Percentiles rank a stretch among this genome's conserved stretches.
Evolutionary conservation across 2,329 filamentous ascomycete genomes (phyloP).

Genomic region (Fusarium beomiforme): DNA sequence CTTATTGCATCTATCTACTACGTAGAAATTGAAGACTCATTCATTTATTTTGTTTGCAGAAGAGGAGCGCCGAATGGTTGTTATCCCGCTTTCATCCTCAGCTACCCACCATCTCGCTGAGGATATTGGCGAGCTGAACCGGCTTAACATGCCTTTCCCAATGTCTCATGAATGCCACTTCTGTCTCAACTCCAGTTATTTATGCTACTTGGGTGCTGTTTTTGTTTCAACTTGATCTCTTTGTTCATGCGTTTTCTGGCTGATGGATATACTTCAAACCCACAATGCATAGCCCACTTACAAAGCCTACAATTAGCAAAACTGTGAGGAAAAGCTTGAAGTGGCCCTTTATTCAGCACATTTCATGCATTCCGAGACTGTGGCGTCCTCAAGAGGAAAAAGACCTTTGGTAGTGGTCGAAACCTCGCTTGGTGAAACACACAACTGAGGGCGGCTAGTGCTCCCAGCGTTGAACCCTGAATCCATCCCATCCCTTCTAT

Average conservation of each 20-base stretch:
- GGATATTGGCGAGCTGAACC: neutral
- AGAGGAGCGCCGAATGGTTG: too few species aligned
- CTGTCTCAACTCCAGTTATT: neutral
- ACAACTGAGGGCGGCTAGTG: constrained; percentile 15
- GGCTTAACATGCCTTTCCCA: neutral
- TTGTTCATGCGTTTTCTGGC: neutral
- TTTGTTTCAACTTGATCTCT: neutral
- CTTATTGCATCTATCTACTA: too few species aligned
- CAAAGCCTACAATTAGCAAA: neutral
- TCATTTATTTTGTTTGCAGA: too few species aligned
- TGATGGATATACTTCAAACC: neutral
- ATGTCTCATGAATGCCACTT: neutral
- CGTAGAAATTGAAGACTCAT: too few species aligned
- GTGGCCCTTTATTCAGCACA: neutral
- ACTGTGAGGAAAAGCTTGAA: neutral
- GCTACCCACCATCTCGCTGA: neutral
- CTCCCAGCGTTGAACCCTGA: neutral
- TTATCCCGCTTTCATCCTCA: neutral
- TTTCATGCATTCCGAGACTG: constrained; percentile 10
- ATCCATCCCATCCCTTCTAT: neutral
- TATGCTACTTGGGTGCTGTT: neutral
- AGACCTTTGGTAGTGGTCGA: constrained; percentile 1
- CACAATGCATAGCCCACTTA: too few species aligned
- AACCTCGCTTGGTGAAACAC: constrained; percentile 33
- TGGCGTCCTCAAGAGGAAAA: constrained; percentile 19